A percentile compares a stretch with the other conserved stretches of the same genome.
Evolutionary conservation across 768 basidiomycete genomes (phyloP).

Genomic region (Termitomyces sp.): DNA sequence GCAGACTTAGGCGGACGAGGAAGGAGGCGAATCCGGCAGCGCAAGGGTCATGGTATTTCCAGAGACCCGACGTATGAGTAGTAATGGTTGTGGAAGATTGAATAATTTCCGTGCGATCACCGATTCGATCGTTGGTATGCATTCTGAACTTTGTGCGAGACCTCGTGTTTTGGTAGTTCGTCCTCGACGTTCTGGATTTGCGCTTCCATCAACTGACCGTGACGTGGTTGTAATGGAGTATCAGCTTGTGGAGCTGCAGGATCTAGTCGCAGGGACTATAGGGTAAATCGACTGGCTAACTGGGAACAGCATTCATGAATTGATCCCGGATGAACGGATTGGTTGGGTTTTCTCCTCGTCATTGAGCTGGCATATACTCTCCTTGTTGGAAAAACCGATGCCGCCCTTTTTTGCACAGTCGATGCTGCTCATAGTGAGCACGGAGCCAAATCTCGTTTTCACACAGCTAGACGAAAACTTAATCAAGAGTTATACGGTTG

Average conservation of each 20-base stretch:
- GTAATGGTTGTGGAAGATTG: background rate
- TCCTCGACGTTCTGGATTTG: background rate
- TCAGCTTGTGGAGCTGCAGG: background rate
- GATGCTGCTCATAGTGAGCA: background rate
- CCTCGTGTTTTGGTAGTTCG: background rate
- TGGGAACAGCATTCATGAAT: background rate
- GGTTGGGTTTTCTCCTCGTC: background rate
- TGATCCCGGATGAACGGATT: background rate
- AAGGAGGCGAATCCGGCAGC: background rate
- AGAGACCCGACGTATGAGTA: background rate
- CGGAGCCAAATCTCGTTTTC: background rate
- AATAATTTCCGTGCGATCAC: background rate
- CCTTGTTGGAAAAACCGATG: background rate
- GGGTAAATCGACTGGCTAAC: background rate
- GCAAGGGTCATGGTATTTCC: background rate
- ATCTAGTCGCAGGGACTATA: background rate
- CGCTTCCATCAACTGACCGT: background rate
- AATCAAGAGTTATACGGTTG: background rate
- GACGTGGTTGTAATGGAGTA: background rate
- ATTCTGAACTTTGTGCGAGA: background rate
- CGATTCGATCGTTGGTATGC: background rate
- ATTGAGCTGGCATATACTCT: background rate
- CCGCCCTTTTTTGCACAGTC: background rate
- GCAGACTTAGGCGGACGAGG: background rate
- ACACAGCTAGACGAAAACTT: background rate